These are phyloP conservation scores for Lentinula sp. DNA, from an alignment of 768 basidiomycete species.

Conservation along the genomic window DNA sequence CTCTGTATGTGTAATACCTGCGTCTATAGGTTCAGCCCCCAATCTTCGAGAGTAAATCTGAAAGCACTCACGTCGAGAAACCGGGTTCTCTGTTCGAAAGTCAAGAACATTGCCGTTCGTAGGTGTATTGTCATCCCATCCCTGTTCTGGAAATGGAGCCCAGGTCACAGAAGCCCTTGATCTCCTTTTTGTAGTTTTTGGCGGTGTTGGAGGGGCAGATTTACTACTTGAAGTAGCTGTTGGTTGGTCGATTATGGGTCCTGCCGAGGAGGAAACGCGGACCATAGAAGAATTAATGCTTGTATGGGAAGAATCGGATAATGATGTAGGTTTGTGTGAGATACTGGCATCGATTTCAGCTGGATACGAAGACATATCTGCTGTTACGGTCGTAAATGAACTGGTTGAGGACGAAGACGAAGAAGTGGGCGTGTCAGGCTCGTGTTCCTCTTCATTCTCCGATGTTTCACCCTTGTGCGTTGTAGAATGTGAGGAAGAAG, in stretches of 20 bases:
- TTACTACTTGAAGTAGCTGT: background rate
- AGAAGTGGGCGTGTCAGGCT: slow-evolving; percentile 4
- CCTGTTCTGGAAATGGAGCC: background rate
- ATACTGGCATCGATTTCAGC: background rate
- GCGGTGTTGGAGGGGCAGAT: background rate
- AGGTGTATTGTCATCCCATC: slow-evolving; percentile 5
- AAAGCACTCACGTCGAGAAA: slow-evolving; percentile 44
- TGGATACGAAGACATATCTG: background rate
- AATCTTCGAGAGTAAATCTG: background rate
- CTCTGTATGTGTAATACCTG: slow-evolving; percentile 59
- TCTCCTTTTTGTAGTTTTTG: background rate
- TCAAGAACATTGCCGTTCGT: slow-evolving; percentile 51
- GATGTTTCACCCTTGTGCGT: background rate
- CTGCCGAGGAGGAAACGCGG: slow-evolving; percentile 12
- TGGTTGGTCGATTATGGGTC: background rate
- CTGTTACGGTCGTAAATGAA: slow-evolving; percentile 9
- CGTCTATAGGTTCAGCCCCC: slow-evolving; percentile 2
- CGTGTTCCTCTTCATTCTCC: slow-evolving; percentile 1
- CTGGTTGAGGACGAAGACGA: slow-evolving; percentile 9
- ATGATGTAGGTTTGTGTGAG: background rate
- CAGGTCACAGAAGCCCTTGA: background rate
- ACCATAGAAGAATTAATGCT: slow-evolving; percentile 11
- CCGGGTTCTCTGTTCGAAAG: slow-evolving; percentile 44
- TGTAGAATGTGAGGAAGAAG: background rate
- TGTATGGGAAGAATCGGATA: background rate